Conservation (phyloP, 345 rosid genomes). For the Viola odorata region DNA sequence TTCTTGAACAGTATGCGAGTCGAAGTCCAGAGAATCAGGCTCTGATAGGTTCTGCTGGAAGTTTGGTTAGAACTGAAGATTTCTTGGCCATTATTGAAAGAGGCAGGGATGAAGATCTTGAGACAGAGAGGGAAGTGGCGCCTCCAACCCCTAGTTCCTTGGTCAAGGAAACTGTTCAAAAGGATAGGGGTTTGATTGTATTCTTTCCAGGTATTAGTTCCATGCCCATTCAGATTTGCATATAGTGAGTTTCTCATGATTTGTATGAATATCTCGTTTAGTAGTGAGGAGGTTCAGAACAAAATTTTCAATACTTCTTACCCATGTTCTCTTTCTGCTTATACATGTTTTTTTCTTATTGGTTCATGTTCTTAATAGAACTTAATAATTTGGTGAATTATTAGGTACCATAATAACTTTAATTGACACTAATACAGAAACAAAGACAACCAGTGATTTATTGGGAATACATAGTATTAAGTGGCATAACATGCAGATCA, state of each 20-base stretch:
- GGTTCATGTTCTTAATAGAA: no score
- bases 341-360: no score
- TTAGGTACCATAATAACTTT: no score
- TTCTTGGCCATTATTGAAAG: conserved; percentile 78
- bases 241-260: background rate
- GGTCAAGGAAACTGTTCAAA: conserved; percentile 49
- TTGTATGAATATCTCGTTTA: background rate
- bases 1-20: conserved; percentile 75
- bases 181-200: conserved; percentile 72
- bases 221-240: background rate
- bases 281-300: background rate
- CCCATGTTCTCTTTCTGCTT: no score
- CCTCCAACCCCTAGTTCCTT: conserved; percentile 44
- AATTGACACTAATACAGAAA: no score
- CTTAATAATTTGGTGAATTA: no score
- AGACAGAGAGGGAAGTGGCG: conserved; percentile 36
- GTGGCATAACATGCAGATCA: no score
- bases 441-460: no score
- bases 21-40: conserved; percentile 65
- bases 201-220: conserved; percentile 78
- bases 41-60: conserved; percentile 91
- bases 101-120: conserved; percentile 78
- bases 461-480: no score
- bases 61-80: conserved; percentile 60
- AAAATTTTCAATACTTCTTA: no score